phyloP scores from a whole-genome alignment of 805 yeast species.

The Kregervanrija pseudodelftensis region DNA sequence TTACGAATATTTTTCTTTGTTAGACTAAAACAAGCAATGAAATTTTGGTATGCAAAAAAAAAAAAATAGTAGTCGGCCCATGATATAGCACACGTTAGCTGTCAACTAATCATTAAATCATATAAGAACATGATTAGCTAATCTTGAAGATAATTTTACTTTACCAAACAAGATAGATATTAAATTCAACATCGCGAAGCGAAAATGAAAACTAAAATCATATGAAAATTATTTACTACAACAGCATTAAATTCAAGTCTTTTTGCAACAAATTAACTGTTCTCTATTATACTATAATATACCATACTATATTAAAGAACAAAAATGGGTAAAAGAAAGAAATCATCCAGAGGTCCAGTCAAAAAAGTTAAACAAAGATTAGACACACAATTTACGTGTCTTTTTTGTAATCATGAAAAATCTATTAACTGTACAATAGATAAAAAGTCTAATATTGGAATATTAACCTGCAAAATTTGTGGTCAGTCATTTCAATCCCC shows the following conservation, averaged over 20 bases:
- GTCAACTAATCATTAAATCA: no score
- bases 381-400: slow-evolving; percentile 80
- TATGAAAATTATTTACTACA: neutral
- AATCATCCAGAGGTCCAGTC: slow-evolving; percentile 74
- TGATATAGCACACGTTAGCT: no score
- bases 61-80: no score
- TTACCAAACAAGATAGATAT: no score
- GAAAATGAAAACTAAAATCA: neutral
- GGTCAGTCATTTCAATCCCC: slow-evolving; percentile 90
- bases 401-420: slow-evolving; percentile 93
- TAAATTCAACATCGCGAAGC: neutral
- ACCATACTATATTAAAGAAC: no score
- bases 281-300: no score
- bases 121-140: no score
- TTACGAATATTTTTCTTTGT: no score
- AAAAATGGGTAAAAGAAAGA: slow-evolving; percentile 51
- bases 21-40: no score
- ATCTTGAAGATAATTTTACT: no score
- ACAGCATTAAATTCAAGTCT: neutral
- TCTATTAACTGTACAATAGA: slow-evolving; percentile 85
- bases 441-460: slow-evolving; percentile 78
- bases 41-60: no score
- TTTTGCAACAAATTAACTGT: no score
- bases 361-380: slow-evolving; percentile 71
- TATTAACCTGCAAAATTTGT: slow-evolving; percentile 83